A percentile compares a stretch with the other conserved stretches of the same genome.
phyloP scores from a whole-genome alignment of 345 rosid species.

The Citrus hindsii region DNA sequence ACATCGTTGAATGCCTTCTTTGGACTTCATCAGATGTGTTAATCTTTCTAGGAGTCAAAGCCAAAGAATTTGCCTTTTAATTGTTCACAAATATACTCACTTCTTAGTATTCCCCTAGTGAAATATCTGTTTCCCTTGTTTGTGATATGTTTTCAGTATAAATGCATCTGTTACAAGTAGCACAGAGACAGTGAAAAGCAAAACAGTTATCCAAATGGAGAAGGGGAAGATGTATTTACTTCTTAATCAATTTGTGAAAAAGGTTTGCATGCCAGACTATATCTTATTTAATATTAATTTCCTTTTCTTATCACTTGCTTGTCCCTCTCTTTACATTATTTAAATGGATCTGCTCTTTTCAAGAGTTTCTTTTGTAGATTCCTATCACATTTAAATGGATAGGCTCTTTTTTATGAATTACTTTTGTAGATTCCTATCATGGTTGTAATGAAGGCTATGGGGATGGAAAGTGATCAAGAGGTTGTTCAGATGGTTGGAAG shows the following conservation, averaged over 20 bases:
- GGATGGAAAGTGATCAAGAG: conserved; percentile 97
- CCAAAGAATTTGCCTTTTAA: not conserved
- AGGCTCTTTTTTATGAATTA: not conserved
- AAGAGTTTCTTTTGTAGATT: conserved; percentile 32
- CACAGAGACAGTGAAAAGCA: conserved; percentile 80
- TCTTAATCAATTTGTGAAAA: conserved; percentile 64
- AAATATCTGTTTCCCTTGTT: not conserved
- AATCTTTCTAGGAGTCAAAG: not conserved
- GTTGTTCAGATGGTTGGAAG: conserved; percentile 94
- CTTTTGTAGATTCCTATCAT: conserved; percentile 68
- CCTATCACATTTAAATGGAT: conserved; percentile 39
- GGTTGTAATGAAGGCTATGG: conserved; percentile 92
- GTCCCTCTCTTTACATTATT: not conserved
- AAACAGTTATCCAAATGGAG: conserved; percentile 86
- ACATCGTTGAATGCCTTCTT: not conserved
- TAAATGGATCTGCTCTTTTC: not conserved
- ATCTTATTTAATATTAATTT: not conserved
- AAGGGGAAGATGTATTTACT: conserved; percentile 80
- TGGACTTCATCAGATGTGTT: not conserved
- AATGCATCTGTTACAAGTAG: conserved; percentile 95
- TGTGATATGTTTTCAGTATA: conserved; percentile 44
- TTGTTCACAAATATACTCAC: not conserved
- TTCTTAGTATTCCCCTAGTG: not conserved
- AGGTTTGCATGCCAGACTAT: conserved; percentile 37
- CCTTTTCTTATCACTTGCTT: not conserved